Evolutionary conservation across 768 basidiomycete species (phyloP), one percentile per base, ranked within the genome.

Genomic region (Coprinopsis marcescibilis): DNA sequence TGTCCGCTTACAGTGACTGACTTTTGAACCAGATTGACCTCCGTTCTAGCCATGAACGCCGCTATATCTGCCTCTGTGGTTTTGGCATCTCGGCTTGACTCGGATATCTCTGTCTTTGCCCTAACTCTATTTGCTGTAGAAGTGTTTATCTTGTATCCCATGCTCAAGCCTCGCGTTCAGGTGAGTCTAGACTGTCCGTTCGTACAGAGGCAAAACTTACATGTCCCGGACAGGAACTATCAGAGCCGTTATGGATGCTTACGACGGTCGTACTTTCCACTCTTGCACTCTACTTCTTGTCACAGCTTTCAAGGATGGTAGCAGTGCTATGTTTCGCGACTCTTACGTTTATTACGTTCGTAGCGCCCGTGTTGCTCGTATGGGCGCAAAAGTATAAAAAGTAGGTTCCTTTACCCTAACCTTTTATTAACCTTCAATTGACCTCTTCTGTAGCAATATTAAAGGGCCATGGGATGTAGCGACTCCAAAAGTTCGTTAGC

Each of bases 21-120:
- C n/a, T n/a, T n/a, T n/a, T n/a, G n/a, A n/a, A n/a, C 52, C 60
- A 89, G 89, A 61, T 65, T 90, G 45, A 85, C 85, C 34, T 89
- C 87, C 37, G 86, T 92, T 38, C 61, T 92, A 47, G 90, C 88
- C 34, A 89, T 86, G 73, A 91, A 92, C 59, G 93, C 93, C 36
- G 90, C 89, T 25, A 82, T 96, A 49, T 93, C 89, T 34, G 89
- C 90, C 14, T 90, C 89, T 25, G 87, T 96, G 37, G 94, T 98
- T 46, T 73, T 97, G 52, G 91, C 93, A 25, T 96, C 93, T 32
- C 85, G 95, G 54, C 72, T 98, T 30, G 69, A 78, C 34, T 82
- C 85, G 55, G 88, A 92, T 63, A 63, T 86, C 37, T 80, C 87
- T 20, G 95, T 96, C 19, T 97, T 97, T 59, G 83, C 90, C 27